phyloP scores from a whole-genome alignment of 2,329 filamentous ascomycete species.

The Balansia obtecta region DNA sequence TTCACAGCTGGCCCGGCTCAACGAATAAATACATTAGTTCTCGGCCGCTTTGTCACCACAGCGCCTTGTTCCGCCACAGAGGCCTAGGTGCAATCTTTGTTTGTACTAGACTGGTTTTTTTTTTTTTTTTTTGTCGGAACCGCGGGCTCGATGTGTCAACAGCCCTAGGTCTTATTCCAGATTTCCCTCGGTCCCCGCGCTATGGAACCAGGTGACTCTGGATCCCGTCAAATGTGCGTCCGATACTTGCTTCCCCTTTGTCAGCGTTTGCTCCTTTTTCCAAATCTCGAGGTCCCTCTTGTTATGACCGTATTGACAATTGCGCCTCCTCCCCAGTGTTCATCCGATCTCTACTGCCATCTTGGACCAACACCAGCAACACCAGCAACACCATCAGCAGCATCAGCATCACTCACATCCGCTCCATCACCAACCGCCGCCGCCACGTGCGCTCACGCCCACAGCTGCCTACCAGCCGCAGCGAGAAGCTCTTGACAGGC shows the following conservation, averaged over 20 bases:
- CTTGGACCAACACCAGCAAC: constrained; percentile 12
- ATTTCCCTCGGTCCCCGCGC: constrained; percentile 23
- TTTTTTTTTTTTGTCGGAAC: no score
- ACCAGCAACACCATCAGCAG: no score
- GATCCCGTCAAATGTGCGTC: constrained; percentile 25
- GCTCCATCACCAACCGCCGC: constrained; percentile 5
- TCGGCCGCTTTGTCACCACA: constrained; percentile 9
- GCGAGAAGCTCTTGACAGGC: constrained; percentile 18
- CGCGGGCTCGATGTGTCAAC: constrained; percentile 26
- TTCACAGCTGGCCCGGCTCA: background rate
- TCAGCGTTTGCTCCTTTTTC: constrained; percentile 2
- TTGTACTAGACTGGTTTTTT: no score
- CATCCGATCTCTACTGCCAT: constrained; percentile 5
- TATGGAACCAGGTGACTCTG: constrained; percentile 27
- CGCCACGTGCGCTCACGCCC: constrained; percentile 13
- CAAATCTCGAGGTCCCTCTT: background rate
- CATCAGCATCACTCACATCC: no score
- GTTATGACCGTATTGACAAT: constrained; percentile 16
- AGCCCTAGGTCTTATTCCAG: constrained; percentile 23
- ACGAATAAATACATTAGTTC: constrained; percentile 5
- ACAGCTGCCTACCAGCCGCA: constrained; percentile 11
- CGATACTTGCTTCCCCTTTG: constrained; percentile 13
- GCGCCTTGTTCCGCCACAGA: constrained; percentile 1
- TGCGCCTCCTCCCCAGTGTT: constrained; percentile 7
- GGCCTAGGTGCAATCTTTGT: constrained; percentile 9